Conservation (phyloP, 2,329 filamentous ascomycete species). For the Botrytis hyacinthi region DNA sequence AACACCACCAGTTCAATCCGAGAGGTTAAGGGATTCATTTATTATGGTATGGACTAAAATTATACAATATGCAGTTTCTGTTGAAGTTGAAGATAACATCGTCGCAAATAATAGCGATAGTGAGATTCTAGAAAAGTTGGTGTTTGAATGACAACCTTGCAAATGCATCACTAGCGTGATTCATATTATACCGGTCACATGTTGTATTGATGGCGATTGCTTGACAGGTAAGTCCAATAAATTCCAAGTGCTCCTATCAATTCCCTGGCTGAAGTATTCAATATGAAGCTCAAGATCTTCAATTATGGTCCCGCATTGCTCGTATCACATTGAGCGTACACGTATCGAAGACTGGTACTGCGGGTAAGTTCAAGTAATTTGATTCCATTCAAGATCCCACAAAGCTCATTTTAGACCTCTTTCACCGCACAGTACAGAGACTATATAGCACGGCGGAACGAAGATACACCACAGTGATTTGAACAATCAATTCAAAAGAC, state of each 20-base stretch:
- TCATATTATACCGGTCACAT: background rate
- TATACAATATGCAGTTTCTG: background rate
- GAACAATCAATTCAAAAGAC: background rate
- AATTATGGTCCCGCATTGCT: background rate
- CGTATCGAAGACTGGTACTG: background rate
- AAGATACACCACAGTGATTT: background rate
- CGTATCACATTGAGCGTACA: background rate
- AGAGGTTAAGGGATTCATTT: background rate
- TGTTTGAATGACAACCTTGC: conserved; percentile 4
- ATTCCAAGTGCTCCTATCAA: background rate
- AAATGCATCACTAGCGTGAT: conserved; percentile 1
- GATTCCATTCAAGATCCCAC: background rate
- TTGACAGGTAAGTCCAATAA: background rate
- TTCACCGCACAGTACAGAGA: background rate
- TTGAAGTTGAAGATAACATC: background rate
- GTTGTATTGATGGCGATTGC: background rate
- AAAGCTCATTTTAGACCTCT: background rate
- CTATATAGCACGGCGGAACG: background rate
- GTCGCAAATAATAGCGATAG: background rate
- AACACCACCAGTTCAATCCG: background rate
- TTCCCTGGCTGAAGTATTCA: background rate
- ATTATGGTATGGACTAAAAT: background rate
- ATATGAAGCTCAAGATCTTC: too few species aligned
- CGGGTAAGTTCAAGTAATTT: background rate
- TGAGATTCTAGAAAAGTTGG: conserved; percentile 2